Percentiles rank a stretch among this genome's conserved stretches.
phyloP scores from a whole-genome alignment of 2,329 filamentous ascomycete species.

The Cadophora malorum region DNA sequence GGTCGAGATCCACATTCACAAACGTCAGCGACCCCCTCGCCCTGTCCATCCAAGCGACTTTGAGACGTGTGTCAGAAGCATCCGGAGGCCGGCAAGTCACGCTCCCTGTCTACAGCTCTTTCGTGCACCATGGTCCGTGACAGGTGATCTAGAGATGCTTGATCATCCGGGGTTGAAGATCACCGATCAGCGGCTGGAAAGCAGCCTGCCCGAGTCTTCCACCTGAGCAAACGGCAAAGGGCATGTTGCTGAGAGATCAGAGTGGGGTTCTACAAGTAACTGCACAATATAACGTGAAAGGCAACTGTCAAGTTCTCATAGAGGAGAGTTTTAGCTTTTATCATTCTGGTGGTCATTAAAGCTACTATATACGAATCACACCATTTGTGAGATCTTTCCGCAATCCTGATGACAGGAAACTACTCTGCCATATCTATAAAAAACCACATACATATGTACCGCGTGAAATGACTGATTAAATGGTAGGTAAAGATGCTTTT shows the following conservation, averaged over 20 bases:
- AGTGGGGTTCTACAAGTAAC: neutral
- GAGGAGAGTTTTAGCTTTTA: constrained; percentile 12
- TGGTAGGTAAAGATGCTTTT: constrained; percentile 13
- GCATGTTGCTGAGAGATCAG: neutral
- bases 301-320: constrained; percentile 14
- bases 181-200: constrained; percentile 12
- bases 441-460: constrained; percentile 21
- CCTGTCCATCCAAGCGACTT: constrained; percentile 11
- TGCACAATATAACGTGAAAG: neutral
- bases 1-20: constrained; percentile 1
- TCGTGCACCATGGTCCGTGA: neutral
- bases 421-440: constrained; percentile 33
- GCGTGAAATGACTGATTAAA: constrained; percentile 19
- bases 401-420: constrained; percentile 28
- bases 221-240: neutral
- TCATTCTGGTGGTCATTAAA: constrained; percentile 26
- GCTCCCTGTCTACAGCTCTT: constrained; percentile 3
- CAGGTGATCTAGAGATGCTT: constrained; percentile 8
- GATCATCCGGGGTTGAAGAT: constrained; percentile 18
- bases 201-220: neutral
- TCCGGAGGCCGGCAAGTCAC: constrained; percentile 12
- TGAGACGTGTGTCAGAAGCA: constrained; percentile 18
- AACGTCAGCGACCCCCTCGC: neutral
- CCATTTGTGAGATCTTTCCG: constrained; percentile 8
- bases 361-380: constrained; percentile 32